Percentiles rank a stretch among this genome's conserved stretches.
These are phyloP conservation scores for Candida sanyaensis DNA, from an alignment of 1,139 yeast genomes.

Conservation along the genomic window DNA sequence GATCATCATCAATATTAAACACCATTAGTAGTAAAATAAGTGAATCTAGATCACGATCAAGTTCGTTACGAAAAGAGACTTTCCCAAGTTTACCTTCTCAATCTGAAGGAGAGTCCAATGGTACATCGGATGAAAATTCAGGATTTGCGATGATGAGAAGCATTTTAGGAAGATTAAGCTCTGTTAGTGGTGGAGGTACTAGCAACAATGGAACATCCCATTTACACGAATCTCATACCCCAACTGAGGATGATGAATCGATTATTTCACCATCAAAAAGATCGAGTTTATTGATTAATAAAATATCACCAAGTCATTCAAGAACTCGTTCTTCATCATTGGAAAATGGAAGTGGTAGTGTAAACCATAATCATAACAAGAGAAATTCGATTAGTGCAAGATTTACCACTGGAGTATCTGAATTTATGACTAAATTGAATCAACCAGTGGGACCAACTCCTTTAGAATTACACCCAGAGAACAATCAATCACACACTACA, in stretches of 20 bases:
- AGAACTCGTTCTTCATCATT: slow-evolving; percentile 43
- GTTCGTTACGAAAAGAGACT: slow-evolving; percentile 30
- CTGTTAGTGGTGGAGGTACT: slow-evolving; percentile 19
- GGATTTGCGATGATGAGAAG: slow-evolving; percentile 35
- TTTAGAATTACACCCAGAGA: slow-evolving; percentile 15
- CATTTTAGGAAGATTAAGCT: slow-evolving; percentile 35
- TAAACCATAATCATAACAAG: slow-evolving; percentile 17
- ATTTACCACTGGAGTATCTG: slow-evolving; percentile 40
- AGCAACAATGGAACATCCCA: neutral
- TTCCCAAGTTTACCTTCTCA: slow-evolving; percentile 26
- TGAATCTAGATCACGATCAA: slow-evolving; percentile 38
- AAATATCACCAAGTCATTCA: slow-evolving; percentile 35
- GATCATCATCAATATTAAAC: slow-evolving; percentile 43
- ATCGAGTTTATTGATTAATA: slow-evolving; percentile 29
- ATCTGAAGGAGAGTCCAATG: slow-evolving; percentile 16
- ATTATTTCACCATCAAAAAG: slow-evolving; percentile 20
- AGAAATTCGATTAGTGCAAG: slow-evolving; percentile 42
- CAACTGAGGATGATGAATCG: slow-evolving; percentile 3
- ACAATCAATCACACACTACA: slow-evolving; percentile 30
- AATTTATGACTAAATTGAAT: slow-evolving; percentile 46
- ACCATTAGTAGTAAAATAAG: slow-evolving; percentile 33
- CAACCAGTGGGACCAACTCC: slow-evolving; percentile 8
- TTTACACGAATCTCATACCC: neutral
- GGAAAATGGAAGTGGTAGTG: slow-evolving; percentile 17
- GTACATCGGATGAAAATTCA: slow-evolving; percentile 17